Evolutionary conservation across 2,329 filamentous ascomycete genomes (phyloP).

Genomic region (Trematosphaeria pertusa): DNA sequence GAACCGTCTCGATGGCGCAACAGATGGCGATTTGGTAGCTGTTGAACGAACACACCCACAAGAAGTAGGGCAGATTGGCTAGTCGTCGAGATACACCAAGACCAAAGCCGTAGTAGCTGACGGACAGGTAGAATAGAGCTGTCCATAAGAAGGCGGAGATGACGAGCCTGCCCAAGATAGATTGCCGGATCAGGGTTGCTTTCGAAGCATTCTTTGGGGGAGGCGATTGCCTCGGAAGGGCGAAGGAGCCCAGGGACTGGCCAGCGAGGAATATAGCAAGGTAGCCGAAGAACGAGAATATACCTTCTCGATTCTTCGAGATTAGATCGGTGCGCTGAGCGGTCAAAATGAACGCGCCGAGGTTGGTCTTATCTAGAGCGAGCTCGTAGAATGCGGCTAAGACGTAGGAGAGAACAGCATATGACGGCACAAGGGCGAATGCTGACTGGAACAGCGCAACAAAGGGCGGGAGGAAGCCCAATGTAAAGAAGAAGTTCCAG

Average conservation of each 20-base stretch:
- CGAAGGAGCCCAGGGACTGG: constrained; percentile 79
- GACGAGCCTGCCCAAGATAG: constrained; percentile 68
- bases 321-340: constrained; percentile 80
- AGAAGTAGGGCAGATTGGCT: constrained; percentile 90
- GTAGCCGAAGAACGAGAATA: constrained; percentile 95
- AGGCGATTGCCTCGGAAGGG: constrained; percentile 68
- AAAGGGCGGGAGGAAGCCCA: constrained; percentile 87
- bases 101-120: constrained; percentile 70
- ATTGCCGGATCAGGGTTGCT: constrained; percentile 58
- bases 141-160: constrained; percentile 73
- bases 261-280: constrained; percentile 93
- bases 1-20: constrained; percentile 75
- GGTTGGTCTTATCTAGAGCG: constrained; percentile 72
- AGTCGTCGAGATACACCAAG: constrained; percentile 82
- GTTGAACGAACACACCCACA: constrained; percentile 95
- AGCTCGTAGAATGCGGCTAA: constrained; percentile 76
- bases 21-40: constrained; percentile 80
- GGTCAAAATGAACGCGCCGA: constrained; percentile 83
- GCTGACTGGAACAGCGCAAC: constrained; percentile 81
- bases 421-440: constrained; percentile 75
- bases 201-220: constrained; percentile 51
- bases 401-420: constrained; percentile 74
- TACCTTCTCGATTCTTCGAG: constrained; percentile 89
- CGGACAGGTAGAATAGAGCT: constrained; percentile 72
- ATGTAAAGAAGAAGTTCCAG: constrained; percentile 99